Base-by-base conservation (phyloP, 2,329 filamentous ascomycete species). In the Cercospora brassicicola region DNA sequence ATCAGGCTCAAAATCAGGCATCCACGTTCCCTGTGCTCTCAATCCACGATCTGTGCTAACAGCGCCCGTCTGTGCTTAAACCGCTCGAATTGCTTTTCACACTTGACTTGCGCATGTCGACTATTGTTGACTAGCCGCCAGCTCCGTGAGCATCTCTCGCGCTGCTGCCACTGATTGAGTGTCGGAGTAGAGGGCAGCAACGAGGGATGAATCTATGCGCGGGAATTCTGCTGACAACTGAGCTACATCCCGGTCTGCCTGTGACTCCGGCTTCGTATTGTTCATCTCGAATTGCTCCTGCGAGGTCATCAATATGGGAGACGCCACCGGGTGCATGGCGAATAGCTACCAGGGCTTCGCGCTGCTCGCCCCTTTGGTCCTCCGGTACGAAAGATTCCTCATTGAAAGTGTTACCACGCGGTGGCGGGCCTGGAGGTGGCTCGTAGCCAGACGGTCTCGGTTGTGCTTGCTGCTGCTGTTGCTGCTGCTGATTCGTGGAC, bases 111-210 rank as follows among this genome's bases (percentile, higher is more conserved):
- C n/a, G 18, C 18, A 23, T 23, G 18, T 10, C 20, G 48, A 26
- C 30, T 28, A 36, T 42, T 57, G 39, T 26, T 57, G 62, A 56
- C 30, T 57, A 15, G 62, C 62, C 20, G 69, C 72, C 72, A 83
- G 70, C 72, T 81, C 81, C 51, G 77, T 74, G 67, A 83, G 72
- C 80, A 82, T 81, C 75, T 83, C 81, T 69, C 81, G 77, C 66
- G 80, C 81, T n/a, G 78, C 81, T 20, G 77, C 77, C 70, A 82
- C 64, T 69, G 75, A 78, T 73, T 81, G 77, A 28, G 76, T 78
- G 70, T 83, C 81, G 6, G 77, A 76, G 68, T 82, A 83, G 53
- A 83, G 77, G n/a, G 81, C 81, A 10, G 81, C 81, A 68, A 83
- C 80, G 72, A 83, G 68, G 65, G 77, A 80, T 2, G 79, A 78